Base-by-base conservation (phyloP, 2,329 filamentous ascomycete species). In the Colletotrichum australisinense region DNA sequence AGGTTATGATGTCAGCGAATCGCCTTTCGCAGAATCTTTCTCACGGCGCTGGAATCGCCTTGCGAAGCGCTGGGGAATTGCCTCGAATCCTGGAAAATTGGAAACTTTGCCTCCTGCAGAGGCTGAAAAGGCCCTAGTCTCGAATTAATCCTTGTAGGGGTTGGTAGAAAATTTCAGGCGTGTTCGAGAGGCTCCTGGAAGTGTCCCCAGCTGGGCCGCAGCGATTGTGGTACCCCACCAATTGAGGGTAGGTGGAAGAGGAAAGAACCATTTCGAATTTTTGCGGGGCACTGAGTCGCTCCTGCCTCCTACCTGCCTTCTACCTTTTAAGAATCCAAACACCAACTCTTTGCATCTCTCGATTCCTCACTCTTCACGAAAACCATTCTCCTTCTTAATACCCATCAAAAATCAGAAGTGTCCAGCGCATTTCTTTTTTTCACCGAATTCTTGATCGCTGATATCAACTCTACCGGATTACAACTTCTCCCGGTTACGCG, bases 201-300 rank as follows among this genome's bases (percentile, higher is more conserved):
- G 24, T 28, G 26, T 59, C 67, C 56, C 70, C 56, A 46, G 65
- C 69, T 64, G 66, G 66, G 59, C 70, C 53, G 59, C 70, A 52
- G 38, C 58, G 66, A 35, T 22, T 32, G 55, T 55, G 42, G 59
- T 69, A 73, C 70, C 70, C 70, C 70, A 73, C 70, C 70, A 69
- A 64, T 73, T 32, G 46, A 69, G 70, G 55, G 66, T 59, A 24
- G 70, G 70, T 73, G 70, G 70, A 73, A 73, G 66, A 64, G 66
- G 57, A 55, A 73, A 73, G 70, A 73, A 73, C 70, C 66, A 46
- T 64, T 73, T 73, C 58, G 70, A 73, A 73, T 22, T 69, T 64
- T 73, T 73, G 70, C 66, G 70, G 70, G 70, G 70, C 70, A n/a
- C 53, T 64, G 59, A 56, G 66, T 73, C 70, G 66, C 70, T 73